Conservation (phyloP, 2,329 filamentous ascomycete species). For the Harringtonia aguacate region DNA sequence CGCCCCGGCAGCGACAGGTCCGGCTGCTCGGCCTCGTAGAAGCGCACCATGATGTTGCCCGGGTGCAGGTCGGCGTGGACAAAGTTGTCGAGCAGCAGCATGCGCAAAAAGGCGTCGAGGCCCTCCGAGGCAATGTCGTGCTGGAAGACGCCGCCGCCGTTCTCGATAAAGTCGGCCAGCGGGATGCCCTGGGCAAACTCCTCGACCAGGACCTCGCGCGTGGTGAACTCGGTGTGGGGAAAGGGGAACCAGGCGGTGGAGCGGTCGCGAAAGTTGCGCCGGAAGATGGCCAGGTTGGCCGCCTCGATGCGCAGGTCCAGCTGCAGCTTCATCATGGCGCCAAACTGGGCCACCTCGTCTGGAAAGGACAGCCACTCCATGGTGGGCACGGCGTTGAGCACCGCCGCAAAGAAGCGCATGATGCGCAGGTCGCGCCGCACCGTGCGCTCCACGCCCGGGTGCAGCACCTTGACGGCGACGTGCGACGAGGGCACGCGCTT, state of each 20-base stretch:
- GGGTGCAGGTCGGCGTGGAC: constrained; percentile 94
- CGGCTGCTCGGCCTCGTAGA: constrained; percentile 74
- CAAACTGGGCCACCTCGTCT: constrained; percentile 88
- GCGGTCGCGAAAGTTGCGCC: constrained; percentile 79
- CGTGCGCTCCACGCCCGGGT: constrained; percentile 80
- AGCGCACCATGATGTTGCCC: constrained; percentile 98
- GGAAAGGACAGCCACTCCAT: constrained; percentile 97
- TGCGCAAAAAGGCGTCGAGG: constrained; percentile 88
- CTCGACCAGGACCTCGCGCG: constrained; percentile 83
- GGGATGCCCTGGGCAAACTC: constrained; percentile 95
- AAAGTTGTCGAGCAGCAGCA: constrained; percentile 96
- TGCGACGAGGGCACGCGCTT: constrained; percentile 80
- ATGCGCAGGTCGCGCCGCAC: constrained; percentile 88
- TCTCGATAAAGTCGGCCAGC: constrained; percentile 78
- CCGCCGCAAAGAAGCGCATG: constrained; percentile 80
- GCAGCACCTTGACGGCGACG: constrained; percentile 91
- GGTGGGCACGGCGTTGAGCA: constrained; percentile 80
- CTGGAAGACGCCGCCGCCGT: constrained; percentile 86
- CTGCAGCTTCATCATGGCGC: constrained; percentile 98
- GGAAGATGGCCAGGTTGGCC: constrained; percentile 79
- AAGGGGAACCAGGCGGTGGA: constrained; percentile 96
- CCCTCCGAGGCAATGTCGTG: constrained; percentile 92
- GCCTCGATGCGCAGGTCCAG: constrained; percentile 91
- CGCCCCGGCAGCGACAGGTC: constrained; percentile 34
- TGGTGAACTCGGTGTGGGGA: constrained; percentile 86